Percentiles rank a stretch among this genome's conserved stretches.
Evolutionary conservation across 768 basidiomycete species (phyloP).

Genomic region (Lactarius trivialis): DNA sequence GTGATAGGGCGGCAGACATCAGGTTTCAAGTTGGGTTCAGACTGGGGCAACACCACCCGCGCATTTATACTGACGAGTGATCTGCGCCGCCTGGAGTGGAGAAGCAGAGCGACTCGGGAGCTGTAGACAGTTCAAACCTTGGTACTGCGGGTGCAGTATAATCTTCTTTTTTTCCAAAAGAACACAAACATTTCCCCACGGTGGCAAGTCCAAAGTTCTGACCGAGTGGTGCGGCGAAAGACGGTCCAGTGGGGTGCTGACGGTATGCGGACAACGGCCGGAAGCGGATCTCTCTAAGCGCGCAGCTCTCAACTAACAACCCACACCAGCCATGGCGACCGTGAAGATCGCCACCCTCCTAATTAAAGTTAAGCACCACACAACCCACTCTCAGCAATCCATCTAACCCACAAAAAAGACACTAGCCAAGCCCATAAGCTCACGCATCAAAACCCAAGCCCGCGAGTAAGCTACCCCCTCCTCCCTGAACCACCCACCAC

Average conservation of each 20-base stretch:
- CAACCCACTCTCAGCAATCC: neutral
- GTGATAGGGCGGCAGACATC: no score
- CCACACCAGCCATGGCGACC: slow-evolving; percentile 54
- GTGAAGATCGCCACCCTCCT: slow-evolving; percentile 68
- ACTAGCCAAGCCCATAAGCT: slow-evolving; percentile 77
- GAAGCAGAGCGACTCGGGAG: no score
- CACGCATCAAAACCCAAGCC: slow-evolving; percentile 61
- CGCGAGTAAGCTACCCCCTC: slow-evolving; percentile 47
- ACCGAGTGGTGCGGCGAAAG: no score
- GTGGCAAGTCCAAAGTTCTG: no score
- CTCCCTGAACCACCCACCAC: neutral
- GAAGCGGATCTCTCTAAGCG: neutral
- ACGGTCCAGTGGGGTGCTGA: no score
- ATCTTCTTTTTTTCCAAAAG: no score
- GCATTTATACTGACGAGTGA: neutral
- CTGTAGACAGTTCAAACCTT: no score
- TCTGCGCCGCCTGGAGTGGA: neutral
- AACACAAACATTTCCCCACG: no score
- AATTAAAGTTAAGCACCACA: slow-evolving; percentile 52
- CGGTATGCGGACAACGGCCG: no score
- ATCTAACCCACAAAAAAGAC: slow-evolving; percentile 40
- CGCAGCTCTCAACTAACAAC: no score
- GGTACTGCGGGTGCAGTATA: no score
- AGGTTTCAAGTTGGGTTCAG: neutral
- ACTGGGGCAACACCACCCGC: neutral